Base-by-base conservation (phyloP, 306 rosid genomes). In the Corylus avellana region DNA sequence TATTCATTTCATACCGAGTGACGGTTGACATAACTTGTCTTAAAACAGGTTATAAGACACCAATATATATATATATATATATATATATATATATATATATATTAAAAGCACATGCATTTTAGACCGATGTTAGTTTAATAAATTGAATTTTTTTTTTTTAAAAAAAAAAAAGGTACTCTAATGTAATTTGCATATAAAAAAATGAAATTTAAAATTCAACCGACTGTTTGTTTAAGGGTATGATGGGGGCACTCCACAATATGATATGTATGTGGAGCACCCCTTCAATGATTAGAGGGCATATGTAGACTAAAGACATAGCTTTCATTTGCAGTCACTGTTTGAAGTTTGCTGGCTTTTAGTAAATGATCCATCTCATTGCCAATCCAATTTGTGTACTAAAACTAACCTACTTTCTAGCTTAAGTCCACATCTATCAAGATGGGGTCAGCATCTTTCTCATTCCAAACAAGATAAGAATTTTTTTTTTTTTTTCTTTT, bases 241-340 rank as follows among this genome's bases (percentile, higher is more conserved):
- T 35, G 83, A 77, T 85, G 64, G 64, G 80, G 55, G 79, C 80
- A 77, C 70, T 61, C 63, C 82, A 73, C 75, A 6, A 29, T 37
- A 17, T 71, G 29, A 55, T 53, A 75, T 63, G 66, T 32, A 75
- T 63, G 66, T 35, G 35, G 73, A 75, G 83, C 83, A 80, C 85
- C 61, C 48, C 73, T 64, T 39, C 70, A 16, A 77, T 73, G 16
- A 67, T 67, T 42, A 66, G 71, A 17, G 18, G 76, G n/a, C 66
- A 57, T 48, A 55, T 80, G 63, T 57, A 69, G 68, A 57, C 78
- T 76, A 79, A 77, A 5, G 7, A 44, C 39, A 18, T 4, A 29
- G 69, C 44, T 63, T 68, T 42, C 32, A 11, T 44, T 68, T n/a
- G 51, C 72, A 66, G 77, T 63, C 74, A 73, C 74, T 64, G 73